Evolutionary conservation across 768 basidiomycete genomes (phyloP).

Genomic region (Lentinula guzmanii): DNA sequence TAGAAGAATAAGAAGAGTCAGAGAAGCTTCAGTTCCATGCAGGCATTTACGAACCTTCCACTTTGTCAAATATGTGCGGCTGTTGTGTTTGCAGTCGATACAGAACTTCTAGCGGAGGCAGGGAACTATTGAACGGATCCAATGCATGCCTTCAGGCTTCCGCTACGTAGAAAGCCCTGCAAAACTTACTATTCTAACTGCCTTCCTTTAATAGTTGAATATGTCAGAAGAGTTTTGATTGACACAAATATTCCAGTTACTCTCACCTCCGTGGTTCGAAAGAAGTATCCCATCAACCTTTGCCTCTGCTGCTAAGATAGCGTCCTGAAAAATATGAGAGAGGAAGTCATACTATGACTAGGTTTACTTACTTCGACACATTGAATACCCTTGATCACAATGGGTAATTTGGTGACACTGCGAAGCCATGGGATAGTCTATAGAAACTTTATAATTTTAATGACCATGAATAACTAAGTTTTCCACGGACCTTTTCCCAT

Average conservation of each 20-base stretch:
- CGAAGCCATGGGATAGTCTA: slow-evolving; percentile 71
- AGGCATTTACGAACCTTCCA: slow-evolving; percentile 45
- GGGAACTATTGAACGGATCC: slow-evolving; percentile 41
- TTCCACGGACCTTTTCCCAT: slow-evolving; percentile 44
- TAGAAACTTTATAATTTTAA: not conserved
- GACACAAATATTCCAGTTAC: slow-evolving; percentile 11
- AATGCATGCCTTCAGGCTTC: not conserved
- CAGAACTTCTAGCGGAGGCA: slow-evolving; percentile 76
- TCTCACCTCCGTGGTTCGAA: slow-evolving; percentile 82
- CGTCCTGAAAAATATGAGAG: slow-evolving; percentile 49
- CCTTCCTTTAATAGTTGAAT: slow-evolving; percentile 38
- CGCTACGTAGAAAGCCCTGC: not conserved
- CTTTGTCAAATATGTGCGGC: slow-evolving; percentile 66
- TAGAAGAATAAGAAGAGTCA: slow-evolving; percentile 17
- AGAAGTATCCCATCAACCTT: slow-evolving; percentile 86
- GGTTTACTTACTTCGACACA: slow-evolving; percentile 52
- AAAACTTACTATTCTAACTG: slow-evolving; percentile 67
- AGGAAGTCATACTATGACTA: not conserved
- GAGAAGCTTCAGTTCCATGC: not conserved
- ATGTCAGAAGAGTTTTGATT: not conserved
- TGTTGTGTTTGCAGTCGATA: slow-evolving; percentile 65
- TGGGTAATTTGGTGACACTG: slow-evolving; percentile 60
- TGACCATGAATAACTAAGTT: not conserved
- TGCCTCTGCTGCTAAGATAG: slow-evolving; percentile 76
- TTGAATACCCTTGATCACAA: slow-evolving; percentile 75